phyloP scores from a whole-genome alignment of 1,139 yeast species.

The Ogataea hybrid region DNA sequence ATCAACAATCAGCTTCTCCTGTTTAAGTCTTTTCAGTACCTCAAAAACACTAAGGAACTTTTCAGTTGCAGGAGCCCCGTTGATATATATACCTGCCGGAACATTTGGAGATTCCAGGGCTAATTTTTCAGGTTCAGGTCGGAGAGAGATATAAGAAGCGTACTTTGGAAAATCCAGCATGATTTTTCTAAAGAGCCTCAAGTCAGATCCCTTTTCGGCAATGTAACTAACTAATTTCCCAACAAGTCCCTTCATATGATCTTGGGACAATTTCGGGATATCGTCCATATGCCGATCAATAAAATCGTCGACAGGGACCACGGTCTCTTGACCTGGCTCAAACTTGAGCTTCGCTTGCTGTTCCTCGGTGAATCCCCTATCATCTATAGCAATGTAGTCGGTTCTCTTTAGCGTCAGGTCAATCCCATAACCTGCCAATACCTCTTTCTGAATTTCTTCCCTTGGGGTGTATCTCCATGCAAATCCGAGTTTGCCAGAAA shows the following conservation, averaged over 20 bases:
- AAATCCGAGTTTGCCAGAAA: slow-evolving; percentile 64
- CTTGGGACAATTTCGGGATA: slow-evolving; percentile 32
- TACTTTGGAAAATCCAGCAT: slow-evolving; percentile 52
- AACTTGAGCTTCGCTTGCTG: slow-evolving; percentile 25
- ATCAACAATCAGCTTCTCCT: slow-evolving; percentile 38
- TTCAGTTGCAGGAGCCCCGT: slow-evolving; percentile 54
- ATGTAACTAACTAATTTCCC: slow-evolving; percentile 46
- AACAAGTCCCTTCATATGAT: slow-evolving; percentile 41
- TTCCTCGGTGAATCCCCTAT: slow-evolving; percentile 39
- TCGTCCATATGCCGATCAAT: slow-evolving; percentile 20
- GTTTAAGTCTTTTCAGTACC: slow-evolving; percentile 35
- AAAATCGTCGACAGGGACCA: slow-evolving; percentile 11
- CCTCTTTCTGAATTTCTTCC: slow-evolving; percentile 30
- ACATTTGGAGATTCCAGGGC: slow-evolving; percentile 29
- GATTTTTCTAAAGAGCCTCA: slow-evolving; percentile 37
- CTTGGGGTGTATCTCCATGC: slow-evolving; percentile 67
- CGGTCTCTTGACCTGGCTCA: slow-evolving; percentile 10
- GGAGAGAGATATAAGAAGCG: slow-evolving; percentile 36
- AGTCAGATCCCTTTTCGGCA: slow-evolving; percentile 33
- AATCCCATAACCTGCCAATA: slow-evolving; percentile 65
- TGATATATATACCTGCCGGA: slow-evolving; percentile 55
- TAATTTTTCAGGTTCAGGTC: slow-evolving; percentile 33
- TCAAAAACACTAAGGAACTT: slow-evolving; percentile 45
- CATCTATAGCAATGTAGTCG: slow-evolving; percentile 64
- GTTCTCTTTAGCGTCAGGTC: slow-evolving; percentile 60